Percentiles rank a stretch among this genome's conserved stretches.
These are phyloP conservation scores for Lantana camara DNA, from an alignment of 257 asterid species.

Conservation along the genomic window DNA sequence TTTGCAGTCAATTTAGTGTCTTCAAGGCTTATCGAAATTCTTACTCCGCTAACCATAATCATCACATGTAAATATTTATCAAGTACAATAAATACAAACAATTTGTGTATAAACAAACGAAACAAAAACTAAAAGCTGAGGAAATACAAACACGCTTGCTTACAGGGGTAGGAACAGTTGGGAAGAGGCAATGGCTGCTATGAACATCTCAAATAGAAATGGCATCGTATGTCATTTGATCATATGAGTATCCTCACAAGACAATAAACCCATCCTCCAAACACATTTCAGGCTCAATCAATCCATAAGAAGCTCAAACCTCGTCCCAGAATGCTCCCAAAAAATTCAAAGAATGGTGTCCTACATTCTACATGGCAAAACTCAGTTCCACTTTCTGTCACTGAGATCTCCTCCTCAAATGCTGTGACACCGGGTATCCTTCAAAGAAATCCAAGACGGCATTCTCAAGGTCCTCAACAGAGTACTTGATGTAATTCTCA, in stretches of 20 bases:
- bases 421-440: conserved; percentile 72
- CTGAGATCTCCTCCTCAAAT: conserved; percentile 67
- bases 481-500: conserved; percentile 85
- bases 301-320: conserved; percentile 37
- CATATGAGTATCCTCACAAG: conserved; percentile 26
- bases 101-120: conserved; percentile 56
- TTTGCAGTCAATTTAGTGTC: not conserved
- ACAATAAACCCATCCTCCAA: not conserved
- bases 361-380: conserved; percentile 47
- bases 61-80: conserved; percentile 28
- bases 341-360: conserved; percentile 30
- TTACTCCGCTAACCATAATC: conserved; percentile 34
- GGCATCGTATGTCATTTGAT: conserved; percentile 30
- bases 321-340: conserved; percentile 32
- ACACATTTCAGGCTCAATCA: conserved; percentile 26
- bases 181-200: conserved; percentile 55
- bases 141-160: conserved; percentile 50
- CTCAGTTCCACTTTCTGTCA: conserved; percentile 35
- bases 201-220: conserved; percentile 27
- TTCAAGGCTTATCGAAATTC: conserved; percentile 7
- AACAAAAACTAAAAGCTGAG: conserved; percentile 40
- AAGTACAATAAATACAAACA: conserved; percentile 47
- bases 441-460: conserved; percentile 88
- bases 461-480: conserved; percentile 89
- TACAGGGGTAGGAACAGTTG: conserved; percentile 60